Conservation (phyloP, 345 rosid genomes). For the Boechera divaricarpa region DNA sequence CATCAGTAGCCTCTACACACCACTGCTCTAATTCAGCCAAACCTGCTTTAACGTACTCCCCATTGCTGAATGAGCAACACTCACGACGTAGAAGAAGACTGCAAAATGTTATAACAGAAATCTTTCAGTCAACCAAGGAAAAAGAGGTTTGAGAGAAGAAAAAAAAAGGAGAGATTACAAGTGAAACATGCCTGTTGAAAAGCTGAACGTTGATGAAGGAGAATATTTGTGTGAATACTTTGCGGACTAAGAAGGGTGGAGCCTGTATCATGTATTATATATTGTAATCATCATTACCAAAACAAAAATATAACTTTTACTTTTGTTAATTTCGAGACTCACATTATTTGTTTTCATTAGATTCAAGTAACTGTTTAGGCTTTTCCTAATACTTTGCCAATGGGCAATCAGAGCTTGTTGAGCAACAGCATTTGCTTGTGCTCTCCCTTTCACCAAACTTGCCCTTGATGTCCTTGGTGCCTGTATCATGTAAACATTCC, state of each 20-base stretch:
- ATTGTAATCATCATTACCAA: constrained; percentile 31
- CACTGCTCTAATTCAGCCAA: constrained; percentile 94
- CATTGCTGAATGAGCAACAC: constrained; percentile 98
- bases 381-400: constrained; percentile 97
- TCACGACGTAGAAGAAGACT: constrained; percentile 98
- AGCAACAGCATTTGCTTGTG: constrained; percentile 96
- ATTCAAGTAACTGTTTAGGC: constrained; percentile 72
- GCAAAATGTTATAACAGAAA: constrained; percentile 45
- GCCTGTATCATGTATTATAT: constrained; percentile 60
- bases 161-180: constrained; percentile 5
- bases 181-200: constrained; percentile 78
- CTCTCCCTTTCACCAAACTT: constrained; percentile 93
- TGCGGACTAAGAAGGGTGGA: constrained; percentile 93
- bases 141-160: background rate
- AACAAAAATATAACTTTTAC: background rate
- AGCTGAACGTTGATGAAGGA: constrained; percentile 97
- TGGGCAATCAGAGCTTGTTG: constrained; percentile 98
- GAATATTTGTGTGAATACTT: constrained; percentile 91
- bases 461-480: constrained; percentile 96
- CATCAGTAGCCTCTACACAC: constrained; percentile 82
- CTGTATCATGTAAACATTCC: constrained; percentile 52
- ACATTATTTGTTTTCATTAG: constrained; percentile 80
- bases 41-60: constrained; percentile 96
- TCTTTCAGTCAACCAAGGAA: constrained; percentile 27
- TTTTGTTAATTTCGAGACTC: constrained; percentile 47